Base-by-base conservation (phyloP, 352 stramenopile species). In the Phytopythium kandeliae region DNA sequence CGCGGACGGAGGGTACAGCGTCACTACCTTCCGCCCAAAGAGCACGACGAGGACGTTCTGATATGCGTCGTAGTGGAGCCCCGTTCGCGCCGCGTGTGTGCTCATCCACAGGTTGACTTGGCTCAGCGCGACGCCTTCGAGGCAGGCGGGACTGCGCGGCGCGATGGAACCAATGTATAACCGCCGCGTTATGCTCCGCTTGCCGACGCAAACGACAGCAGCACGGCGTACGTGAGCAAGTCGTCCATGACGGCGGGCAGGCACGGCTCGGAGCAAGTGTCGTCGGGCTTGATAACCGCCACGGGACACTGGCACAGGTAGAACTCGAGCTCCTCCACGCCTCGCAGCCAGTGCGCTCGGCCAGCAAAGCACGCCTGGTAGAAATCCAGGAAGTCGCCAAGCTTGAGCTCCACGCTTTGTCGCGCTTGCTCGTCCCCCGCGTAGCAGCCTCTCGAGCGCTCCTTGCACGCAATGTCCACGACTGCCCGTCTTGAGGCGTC, bases 81-180 rank as follows among this genome's bases (percentile, higher is more conserved):
- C 85, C 6, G 84, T 92, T 19, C 66, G 63, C 9, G 76, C 79
- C 26, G 66, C 16, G 24, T 64, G 60, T 12, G 86, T 71, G 8
- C 67, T 69, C 73, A 94, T 90, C 84, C 84, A 94, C 19, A 94
- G 42, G 58, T 94, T 94, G n/a, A 92, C 69, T 75, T 91, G 78
- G 19, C 62, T 77, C n/a, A 92, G 28, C n/a, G 48, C 43, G 30
- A 73, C 54, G 7, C 49, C 33, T 6, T 65, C 36, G 25, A 93
- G 62, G 25, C 58, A 65, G 2, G 49, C 28, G 21, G 78, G 78
- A 21, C 81, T 92, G 51, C 24, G 60, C 3, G 4, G 9, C 9
- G 28, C 28, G 28, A 31, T 10, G 28, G 28, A 31, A 31, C 4
- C 28, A 31, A n/a, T n/a, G 28, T 9, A 31, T 4, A 10, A 4